These are phyloP conservation scores for Geosmithia morbida DNA, from an alignment of 2,329 filamentous ascomycete genomes.

Conservation along the genomic window DNA sequence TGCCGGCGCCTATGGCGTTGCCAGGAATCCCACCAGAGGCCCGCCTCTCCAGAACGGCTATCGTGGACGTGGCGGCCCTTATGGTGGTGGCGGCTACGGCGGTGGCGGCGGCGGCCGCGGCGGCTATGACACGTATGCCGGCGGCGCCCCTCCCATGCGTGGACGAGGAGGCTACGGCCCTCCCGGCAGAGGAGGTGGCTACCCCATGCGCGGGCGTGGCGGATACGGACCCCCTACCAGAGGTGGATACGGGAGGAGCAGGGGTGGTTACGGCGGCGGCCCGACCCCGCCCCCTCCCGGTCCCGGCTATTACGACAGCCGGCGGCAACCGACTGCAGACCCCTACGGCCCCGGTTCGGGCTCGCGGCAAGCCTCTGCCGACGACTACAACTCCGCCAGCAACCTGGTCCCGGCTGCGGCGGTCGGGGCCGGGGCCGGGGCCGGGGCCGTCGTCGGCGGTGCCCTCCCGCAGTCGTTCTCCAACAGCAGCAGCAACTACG, in stretches of 20 bases:
- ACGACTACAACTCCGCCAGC: not conserved
- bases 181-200: constrained; percentile 15
- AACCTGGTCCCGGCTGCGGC: not conserved
- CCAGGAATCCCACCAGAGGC: constrained; percentile 18
- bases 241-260: constrained; percentile 14
- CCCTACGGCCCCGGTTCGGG: constrained; percentile 18
- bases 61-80: constrained; percentile 27
- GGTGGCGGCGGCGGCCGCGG: constrained; percentile 24
- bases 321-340: constrained; percentile 19
- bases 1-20: constrained; percentile 30
- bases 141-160: constrained; percentile 5
- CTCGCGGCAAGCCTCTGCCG: constrained; percentile 10
- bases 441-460: too few relatives aligned
- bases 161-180: constrained; percentile 28
- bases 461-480: constrained; percentile 12
- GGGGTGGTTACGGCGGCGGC: constrained; percentile 13
- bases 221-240: constrained; percentile 11
- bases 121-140: constrained; percentile 23
- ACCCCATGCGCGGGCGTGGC: constrained; percentile 9
- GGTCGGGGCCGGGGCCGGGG: too few relatives aligned
- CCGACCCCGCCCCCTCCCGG: constrained; percentile 27
- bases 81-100: constrained; percentile 32
- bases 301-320: constrained; percentile 16
- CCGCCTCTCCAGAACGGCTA: not conserved
- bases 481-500: constrained; percentile 21